A percentile compares a stretch with the other conserved stretches of the same genome.
Evolutionary conservation across 140 eudicot genomes (phyloP).

Genomic region (Ambrosia hybrid): DNA sequence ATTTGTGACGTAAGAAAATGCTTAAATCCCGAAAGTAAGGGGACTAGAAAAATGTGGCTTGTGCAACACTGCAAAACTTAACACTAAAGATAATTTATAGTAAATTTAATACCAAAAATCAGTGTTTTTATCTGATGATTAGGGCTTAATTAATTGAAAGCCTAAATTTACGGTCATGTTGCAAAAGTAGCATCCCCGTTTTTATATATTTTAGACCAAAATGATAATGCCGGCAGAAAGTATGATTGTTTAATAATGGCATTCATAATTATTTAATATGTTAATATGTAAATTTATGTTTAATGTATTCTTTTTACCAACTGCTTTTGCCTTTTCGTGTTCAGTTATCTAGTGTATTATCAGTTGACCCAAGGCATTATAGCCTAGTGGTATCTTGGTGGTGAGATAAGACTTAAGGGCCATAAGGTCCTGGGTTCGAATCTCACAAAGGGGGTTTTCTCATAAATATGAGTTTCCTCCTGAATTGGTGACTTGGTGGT

Average conservation of each 20-base stretch:
- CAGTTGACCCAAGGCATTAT: too few species aligned
- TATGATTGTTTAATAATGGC: constrained; percentile 13
- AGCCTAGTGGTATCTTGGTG: too few species aligned
- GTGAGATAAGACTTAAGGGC: too few species aligned
- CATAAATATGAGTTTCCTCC: too few species aligned
- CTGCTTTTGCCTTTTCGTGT: too few species aligned
- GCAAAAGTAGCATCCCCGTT: constrained; percentile 17
- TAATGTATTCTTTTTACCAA: not conserved
- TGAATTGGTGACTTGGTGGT: too few species aligned
- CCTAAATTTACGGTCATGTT: constrained; percentile 26
- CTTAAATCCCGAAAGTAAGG: constrained; percentile 19
- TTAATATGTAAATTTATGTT: not conserved
- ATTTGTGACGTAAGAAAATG: not conserved
- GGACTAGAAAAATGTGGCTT: constrained; percentile 1
- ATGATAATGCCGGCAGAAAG: constrained; percentile 29
- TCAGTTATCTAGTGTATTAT: too few species aligned
- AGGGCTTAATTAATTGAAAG: too few species aligned
- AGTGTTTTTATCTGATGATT: constrained; percentile 28
- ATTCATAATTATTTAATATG: not conserved
- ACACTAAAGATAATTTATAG: too few species aligned
- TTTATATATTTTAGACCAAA: constrained; percentile 1
- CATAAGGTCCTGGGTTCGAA: too few species aligned
- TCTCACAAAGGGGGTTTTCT: too few species aligned
- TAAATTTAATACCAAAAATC: constrained; percentile 8
- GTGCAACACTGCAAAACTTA: constrained; percentile 8